Base-by-base conservation (phyloP, 805 yeast genomes). In the Yueomyces sp. region DNA sequence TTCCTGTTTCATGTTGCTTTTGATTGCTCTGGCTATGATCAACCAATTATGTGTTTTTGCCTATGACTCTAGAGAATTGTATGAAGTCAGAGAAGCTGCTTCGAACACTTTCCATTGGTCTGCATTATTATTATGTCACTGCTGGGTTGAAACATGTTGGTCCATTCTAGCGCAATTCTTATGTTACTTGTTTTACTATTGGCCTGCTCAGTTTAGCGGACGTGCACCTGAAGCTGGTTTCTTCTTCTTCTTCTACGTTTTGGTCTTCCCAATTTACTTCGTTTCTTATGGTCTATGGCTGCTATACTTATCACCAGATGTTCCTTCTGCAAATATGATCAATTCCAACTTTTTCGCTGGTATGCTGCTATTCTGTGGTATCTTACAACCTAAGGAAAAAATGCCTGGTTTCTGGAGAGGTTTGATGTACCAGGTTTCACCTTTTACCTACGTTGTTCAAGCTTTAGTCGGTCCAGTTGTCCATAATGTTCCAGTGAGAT, bases 51-150 rank as follows among this genome's bases (percentile, higher is more conserved):
- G 77, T 47, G 85, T 84, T 28, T 66, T 73, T 53, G 82, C 69
- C 52, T 73, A 73, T 39, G 59, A 62, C 40, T 80, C 77, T 53
- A 69, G 87, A 63, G 75, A 74, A 48, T 59, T 81, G 36, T 81
- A 77, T 52, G 87, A 81, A 60, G 82, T 73, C 39, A 73, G 88
- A 60, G 88, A 81, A 60, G 70, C 83, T 44, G 83, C 84, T 31
- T 77, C 86, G 1, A 79, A 73, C 56, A 77, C 85, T 3, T 81
- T 77, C 62, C 68, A 76, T 41, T 81, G 87, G 87, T 52, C 67
- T 53, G 76, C 78, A 1, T 75, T 80, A 44, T 59, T 79, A 44
- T 42, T 66, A 48, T 59, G 65, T 56, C 71, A 57, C 52, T 62
- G 67, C 30, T 51, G 66, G 9, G 64, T 71, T 28, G 80, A 75